A percentile compares a stretch with the other conserved stretches of the same genome.
Conservation (phyloP, 768 basidiomycete genomes). For the Termitomyces sp. region DNA sequence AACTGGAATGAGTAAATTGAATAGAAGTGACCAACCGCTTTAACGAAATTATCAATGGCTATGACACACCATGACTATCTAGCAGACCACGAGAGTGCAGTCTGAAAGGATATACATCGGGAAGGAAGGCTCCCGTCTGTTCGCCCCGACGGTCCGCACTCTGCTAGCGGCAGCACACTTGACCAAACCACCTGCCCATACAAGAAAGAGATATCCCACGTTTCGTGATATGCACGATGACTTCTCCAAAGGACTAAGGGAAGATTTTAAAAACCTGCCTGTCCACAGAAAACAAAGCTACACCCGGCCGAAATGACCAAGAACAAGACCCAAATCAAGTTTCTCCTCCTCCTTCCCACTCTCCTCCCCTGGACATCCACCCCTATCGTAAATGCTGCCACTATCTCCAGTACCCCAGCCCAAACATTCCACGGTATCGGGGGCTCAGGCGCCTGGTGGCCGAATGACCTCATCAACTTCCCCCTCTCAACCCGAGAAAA, state of each 20-base stretch:
- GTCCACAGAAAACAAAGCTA: neutral
- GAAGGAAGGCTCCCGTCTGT: neutral
- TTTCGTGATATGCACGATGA: neutral
- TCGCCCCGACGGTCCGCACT: slow-evolving; percentile 8
- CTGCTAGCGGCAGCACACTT: slow-evolving; percentile 5
- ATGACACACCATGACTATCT: neutral
- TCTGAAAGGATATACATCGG: neutral
- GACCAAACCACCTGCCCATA: slow-evolving; percentile 9
- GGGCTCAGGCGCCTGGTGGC: slow-evolving; percentile 44
- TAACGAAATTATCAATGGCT: too few relatives aligned
- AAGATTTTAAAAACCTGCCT: neutral
- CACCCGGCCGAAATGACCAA: slow-evolving; percentile 3
- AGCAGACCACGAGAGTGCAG: neutral
- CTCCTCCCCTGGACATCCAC: neutral
- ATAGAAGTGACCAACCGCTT: neutral
- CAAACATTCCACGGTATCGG: slow-evolving; percentile 35
- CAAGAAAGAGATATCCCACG: neutral
- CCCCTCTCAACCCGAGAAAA: slow-evolving; percentile 34
- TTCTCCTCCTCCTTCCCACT: neutral
- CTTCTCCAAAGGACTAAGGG: neutral
- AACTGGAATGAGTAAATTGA: neutral
- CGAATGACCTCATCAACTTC: slow-evolving; percentile 33
- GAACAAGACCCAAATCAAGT: neutral
- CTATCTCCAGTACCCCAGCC: slow-evolving; percentile 22
- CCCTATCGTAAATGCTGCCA: slow-evolving; percentile 11